Evolutionary conservation across 768 basidiomycete genomes (phyloP).

Genomic region (Boletus vinaceobasis): DNA sequence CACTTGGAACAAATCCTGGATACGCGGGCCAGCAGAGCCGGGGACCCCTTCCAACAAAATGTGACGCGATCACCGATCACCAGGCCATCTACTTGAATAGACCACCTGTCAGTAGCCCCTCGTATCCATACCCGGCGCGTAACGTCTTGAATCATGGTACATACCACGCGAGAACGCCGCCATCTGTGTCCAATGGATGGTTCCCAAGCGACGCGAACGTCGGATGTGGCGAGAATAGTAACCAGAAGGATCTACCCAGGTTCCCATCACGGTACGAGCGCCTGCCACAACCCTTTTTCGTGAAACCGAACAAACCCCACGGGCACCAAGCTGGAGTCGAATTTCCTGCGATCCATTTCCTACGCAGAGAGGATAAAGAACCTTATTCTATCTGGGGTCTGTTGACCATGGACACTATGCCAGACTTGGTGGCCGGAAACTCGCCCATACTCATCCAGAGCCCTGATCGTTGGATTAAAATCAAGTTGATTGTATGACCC

Average conservation of each 20-base stretch:
- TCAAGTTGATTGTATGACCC: slow-evolving; percentile 34
- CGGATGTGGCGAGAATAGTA: background rate
- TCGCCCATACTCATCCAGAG: slow-evolving; percentile 19
- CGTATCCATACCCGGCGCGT: slow-evolving; percentile 30
- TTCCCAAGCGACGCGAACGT: background rate
- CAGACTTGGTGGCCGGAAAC: slow-evolving; percentile 21
- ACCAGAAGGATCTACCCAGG: background rate
- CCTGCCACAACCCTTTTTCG: slow-evolving; percentile 20
- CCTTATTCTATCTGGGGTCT: slow-evolving; percentile 28
- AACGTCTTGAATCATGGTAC: slow-evolving; percentile 27
- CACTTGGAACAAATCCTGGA: slow-evolving; percentile 17
- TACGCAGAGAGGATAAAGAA: slow-evolving; percentile 19
- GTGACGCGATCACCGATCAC: slow-evolving; percentile 6
- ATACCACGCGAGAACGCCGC: slow-evolving; percentile 9
- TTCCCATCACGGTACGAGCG: slow-evolving; percentile 6
- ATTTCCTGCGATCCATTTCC: slow-evolving; percentile 32
- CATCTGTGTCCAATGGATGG: slow-evolving; percentile 8
- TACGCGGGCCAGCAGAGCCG: slow-evolving; percentile 6
- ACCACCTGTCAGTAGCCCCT: slow-evolving; percentile 17
- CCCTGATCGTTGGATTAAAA: slow-evolving; percentile 31
- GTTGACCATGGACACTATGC: slow-evolving; percentile 22
- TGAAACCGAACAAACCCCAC: slow-evolving; percentile 12
- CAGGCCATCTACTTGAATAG: slow-evolving; percentile 15
- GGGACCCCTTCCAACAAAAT: background rate
- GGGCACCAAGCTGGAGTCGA: slow-evolving; percentile 15